Conservation (phyloP, 75 land plant species). For the Cupressus sempervirens region DNA sequence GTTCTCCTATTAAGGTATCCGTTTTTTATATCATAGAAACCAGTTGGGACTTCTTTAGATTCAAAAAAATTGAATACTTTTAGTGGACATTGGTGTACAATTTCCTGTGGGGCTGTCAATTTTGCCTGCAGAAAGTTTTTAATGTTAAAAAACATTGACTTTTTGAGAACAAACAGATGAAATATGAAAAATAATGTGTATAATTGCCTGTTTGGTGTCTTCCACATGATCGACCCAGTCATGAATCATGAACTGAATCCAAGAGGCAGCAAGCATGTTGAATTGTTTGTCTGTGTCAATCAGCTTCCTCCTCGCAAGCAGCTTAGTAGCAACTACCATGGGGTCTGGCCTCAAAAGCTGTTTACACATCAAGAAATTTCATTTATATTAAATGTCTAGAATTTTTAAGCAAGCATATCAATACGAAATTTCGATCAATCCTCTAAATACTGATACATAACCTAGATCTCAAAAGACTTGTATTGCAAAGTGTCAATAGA, state of each 20-base stretch:
- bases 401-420: no score
- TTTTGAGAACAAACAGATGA: neutral
- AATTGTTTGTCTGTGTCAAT: conserved; percentile 41
- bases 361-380: neutral
- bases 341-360: conserved; percentile 61
- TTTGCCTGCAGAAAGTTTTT: conserved; percentile 21
- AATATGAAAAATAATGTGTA: neutral
- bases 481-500: no score
- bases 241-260: conserved; percentile 81
- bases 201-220: conserved; percentile 37
- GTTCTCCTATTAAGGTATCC: conserved; percentile 50
- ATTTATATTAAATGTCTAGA: no score
- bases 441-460: no score
- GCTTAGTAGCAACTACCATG: conserved; percentile 51
- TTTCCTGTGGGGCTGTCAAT: conserved; percentile 26
- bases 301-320: conserved; percentile 38
- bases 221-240: conserved; percentile 77
- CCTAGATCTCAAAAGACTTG: no score
- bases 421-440: no score
- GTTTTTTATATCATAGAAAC: conserved; percentile 16
- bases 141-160: neutral
- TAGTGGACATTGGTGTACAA: conserved; percentile 44
- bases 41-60: conserved; percentile 19
- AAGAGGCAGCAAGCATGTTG: conserved; percentile 67
- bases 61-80: conserved; percentile 49